Conservation (phyloP, 768 basidiomycete genomes). For the Podaxis mareebaensis region DNA sequence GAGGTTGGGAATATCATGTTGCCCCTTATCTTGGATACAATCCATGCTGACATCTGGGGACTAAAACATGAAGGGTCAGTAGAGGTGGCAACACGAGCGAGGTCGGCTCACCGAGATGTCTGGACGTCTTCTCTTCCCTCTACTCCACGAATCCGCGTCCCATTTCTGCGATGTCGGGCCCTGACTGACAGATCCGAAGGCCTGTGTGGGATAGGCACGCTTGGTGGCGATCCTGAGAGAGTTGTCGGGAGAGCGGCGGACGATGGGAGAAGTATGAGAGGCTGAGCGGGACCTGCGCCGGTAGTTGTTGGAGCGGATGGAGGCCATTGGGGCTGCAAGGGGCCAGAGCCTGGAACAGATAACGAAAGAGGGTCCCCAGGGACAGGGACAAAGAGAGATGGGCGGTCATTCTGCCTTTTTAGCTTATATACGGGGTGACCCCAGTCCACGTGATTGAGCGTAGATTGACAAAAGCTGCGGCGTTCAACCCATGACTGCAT, state of each 20-base stretch:
- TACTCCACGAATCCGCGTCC: conserved; percentile 55
- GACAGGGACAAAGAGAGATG: conserved; percentile 1
- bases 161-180: conserved; percentile 39
- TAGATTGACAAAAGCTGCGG: not conserved
- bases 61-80: not conserved
- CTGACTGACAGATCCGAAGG: conserved; percentile 27
- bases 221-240: conserved; percentile 48
- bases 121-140: conserved; percentile 54
- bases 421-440: conserved; percentile 5
- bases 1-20: conserved; percentile 28
- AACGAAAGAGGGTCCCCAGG: not conserved
- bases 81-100: not conserved
- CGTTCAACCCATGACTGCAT: not conserved
- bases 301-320: conserved; percentile 33
- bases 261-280: conserved; percentile 28
- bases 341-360: not conserved
- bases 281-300: conserved; percentile 59
- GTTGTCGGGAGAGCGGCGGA: conserved; percentile 29
- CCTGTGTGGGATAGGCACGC: conserved; percentile 45
- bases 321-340: conserved; percentile 19
- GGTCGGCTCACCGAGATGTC: conserved; percentile 40
- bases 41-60: conserved; percentile 9
- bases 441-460: conserved; percentile 2
- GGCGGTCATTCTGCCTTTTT: not conserved
- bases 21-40: conserved; percentile 19